Evolutionary conservation across 768 basidiomycete genomes (phyloP), one percentile per base, ranked within the genome.

Genomic region (Kwoniella europaea): DNA sequence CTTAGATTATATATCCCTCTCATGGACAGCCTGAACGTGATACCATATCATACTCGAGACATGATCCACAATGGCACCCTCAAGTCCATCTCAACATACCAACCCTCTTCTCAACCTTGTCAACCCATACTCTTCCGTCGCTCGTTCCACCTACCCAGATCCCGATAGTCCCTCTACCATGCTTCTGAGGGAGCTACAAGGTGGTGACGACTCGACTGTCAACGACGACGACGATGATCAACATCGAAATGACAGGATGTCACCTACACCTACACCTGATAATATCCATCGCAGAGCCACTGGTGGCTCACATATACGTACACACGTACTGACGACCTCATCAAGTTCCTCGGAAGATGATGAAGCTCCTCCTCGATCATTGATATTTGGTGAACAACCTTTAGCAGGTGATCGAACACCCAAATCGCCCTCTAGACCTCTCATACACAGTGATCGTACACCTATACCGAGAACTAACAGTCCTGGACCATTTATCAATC

Each of bases 111-210:
- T 76, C 29, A 65, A 71, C 62, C 43, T 73, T 2, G 71, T 76
- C 61, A 77, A 80, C 55, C 77, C 79, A 41, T 80, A 76, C 63
- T 63, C 75, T 2, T 75, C 77, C 5, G 70, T 76, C 57, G 16
- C 70, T n/a, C 71, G 74, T 4, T 78, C 79, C 0, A 57, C 76
- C 50, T 55, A 60, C 35, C 46, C 62, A 61, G 73, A 78, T 59
- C 78, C 78, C 6, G 80, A 79, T 50, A 72, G 70, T 54, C 80
- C 80, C 1, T 79, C 80, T 5, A 72, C 80, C 22, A 70, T 78
- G 65, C 72, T 81, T 15, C 65, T 81, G 0, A 56, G 76, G 12
- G 80, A 81, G 61, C 74, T 81, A 22, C 74, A 76, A 66, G 76
- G 77, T 16, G 73, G 66, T 5, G 46, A 60, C 10, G 71, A 65